A percentile compares a stretch with the other conserved stretches of the same genome.
Conservation (phyloP, 805 yeast genomes). For the Candida maris region DNA sequence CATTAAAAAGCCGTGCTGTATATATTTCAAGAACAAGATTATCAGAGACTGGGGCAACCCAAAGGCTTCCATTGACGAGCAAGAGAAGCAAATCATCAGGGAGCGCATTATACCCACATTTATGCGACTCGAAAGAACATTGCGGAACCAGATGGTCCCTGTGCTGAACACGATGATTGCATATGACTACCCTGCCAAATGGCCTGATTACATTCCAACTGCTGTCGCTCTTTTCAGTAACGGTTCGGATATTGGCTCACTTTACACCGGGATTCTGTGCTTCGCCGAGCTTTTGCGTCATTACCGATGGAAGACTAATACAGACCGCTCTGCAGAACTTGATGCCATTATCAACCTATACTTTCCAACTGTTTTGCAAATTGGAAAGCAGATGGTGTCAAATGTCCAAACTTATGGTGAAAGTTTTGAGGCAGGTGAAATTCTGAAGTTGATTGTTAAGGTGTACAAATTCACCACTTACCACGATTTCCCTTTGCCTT, state of each 20-base stretch:
- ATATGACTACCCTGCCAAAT: conserved; percentile 36
- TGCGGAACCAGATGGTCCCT: conserved; percentile 47
- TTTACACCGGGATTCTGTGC: conserved; percentile 70
- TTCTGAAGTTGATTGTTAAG: conserved; percentile 72
- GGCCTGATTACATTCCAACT: conserved; percentile 55
- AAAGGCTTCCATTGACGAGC: conserved; percentile 46
- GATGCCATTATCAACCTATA: conserved; percentile 59
- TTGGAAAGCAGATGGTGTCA: conserved; percentile 54
- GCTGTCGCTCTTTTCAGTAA: conserved; percentile 45
- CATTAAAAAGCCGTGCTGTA: conserved; percentile 75
- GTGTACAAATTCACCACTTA: conserved; percentile 78
- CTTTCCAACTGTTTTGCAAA: conserved; percentile 64
- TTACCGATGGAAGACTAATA: conserved; percentile 72
- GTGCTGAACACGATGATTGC: conserved; percentile 50
- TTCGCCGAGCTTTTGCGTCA: conserved; percentile 71
- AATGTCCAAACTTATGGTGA: conserved; percentile 29
- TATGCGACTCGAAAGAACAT: conserved; percentile 41
- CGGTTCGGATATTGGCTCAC: conserved; percentile 37
- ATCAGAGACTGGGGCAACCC: conserved; percentile 56
- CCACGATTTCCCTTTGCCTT: conserved; percentile 68
- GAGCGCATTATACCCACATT: conserved; percentile 66
- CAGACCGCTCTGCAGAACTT: conserved; percentile 44
- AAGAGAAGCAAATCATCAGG: conserved; percentile 71
- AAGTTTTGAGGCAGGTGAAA: conserved; percentile 51
- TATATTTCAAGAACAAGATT: conserved; percentile 79